Base-by-base conservation (phyloP, 2,329 filamentous ascomycete genomes). In the Aspergillus tubingensis region DNA sequence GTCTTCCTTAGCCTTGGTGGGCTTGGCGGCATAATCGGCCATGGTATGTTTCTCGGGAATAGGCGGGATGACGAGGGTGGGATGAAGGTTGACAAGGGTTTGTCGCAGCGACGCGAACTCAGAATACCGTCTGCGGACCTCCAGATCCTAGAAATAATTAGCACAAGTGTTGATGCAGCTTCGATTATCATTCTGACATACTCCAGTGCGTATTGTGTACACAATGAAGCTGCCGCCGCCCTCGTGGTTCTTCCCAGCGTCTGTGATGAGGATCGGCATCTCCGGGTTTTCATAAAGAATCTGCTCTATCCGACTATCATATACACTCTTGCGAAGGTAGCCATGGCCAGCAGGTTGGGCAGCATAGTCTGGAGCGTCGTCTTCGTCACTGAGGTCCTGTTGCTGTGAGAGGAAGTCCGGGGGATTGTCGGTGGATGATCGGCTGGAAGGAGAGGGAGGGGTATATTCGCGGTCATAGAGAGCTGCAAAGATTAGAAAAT, bases 21-120 rank as follows among this genome's bases (percentile, higher is more conserved):
- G 95, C 70, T 96, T 98, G 27, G 96, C 93, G 15, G 95, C 95
- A 74, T 99, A 99, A 76, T 99, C 95, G 62, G 94, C 94, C 90
- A 99, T 96, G 49, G 92, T 95, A 77, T 99, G 95, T 78, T 99
- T 99, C 79, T 99, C 96, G 21, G 95, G 95, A 70, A 99, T 99
- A 3, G 95, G 95, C 7, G 95, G 96, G 55, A 99, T 91, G 70
- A 99, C 91, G 44, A 99, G 84, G 0, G 95, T 99, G 7, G 96
- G 95, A 74, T 99, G 96, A 63, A 99, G 85, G 68, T 91, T 90
- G 50, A 93, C 92, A 27, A 99, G 85, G 2, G 94, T 94, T 70
- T 92, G 89, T 70, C 95, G 87, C 59, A 99, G 81, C 15, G 94
- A 96, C 38, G 91, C 90, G 72, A 99, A 99, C 76, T 99, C 95